A percentile compares a stretch with the other conserved stretches of the same genome.
Conservation (phyloP, 2,329 filamentous ascomycete genomes). For the Colletotrichum liaoningense region DNA sequence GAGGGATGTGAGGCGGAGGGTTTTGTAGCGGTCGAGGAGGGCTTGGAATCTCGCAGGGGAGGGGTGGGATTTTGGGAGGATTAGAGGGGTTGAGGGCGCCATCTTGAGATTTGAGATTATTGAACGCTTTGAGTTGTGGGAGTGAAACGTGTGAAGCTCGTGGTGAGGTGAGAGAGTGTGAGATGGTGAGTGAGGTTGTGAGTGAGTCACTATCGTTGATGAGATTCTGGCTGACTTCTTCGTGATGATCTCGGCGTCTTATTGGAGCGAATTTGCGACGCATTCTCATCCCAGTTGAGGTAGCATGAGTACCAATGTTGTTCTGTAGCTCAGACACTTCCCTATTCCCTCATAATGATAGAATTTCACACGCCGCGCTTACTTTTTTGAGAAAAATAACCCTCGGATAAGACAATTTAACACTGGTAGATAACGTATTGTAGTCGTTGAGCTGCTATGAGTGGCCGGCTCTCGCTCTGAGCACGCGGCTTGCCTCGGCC, state of each 20-base stretch:
- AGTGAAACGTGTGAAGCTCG: background rate
- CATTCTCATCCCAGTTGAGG: no score
- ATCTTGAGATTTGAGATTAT: background rate
- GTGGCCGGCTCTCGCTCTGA: background rate
- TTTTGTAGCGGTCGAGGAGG: conserved; percentile 17
- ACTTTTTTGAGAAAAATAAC: no score
- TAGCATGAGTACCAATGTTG: no score
- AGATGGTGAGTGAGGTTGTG: background rate
- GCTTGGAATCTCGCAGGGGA: background rate
- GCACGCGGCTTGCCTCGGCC: conserved; percentile 18
- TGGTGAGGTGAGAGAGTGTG: no score
- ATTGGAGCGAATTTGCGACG: background rate
- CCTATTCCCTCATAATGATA: no score
- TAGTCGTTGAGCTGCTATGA: rapidly evolving
- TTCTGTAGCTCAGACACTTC: no score
- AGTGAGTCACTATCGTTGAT: background rate
- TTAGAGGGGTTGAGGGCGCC: background rate
- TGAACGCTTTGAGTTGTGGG: background rate
- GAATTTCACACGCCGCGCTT: no score
- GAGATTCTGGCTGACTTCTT: background rate
- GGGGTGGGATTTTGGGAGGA: conserved; percentile 18
- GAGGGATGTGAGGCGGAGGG: conserved; percentile 26
- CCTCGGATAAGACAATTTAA: no score
- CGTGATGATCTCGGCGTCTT: background rate
- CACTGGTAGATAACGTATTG: no score